A percentile compares a stretch with the other conserved stretches of the same genome.
Conservation (phyloP, 1,284 basidiomycete genomes). For the Pterulicium gracile region DNA sequence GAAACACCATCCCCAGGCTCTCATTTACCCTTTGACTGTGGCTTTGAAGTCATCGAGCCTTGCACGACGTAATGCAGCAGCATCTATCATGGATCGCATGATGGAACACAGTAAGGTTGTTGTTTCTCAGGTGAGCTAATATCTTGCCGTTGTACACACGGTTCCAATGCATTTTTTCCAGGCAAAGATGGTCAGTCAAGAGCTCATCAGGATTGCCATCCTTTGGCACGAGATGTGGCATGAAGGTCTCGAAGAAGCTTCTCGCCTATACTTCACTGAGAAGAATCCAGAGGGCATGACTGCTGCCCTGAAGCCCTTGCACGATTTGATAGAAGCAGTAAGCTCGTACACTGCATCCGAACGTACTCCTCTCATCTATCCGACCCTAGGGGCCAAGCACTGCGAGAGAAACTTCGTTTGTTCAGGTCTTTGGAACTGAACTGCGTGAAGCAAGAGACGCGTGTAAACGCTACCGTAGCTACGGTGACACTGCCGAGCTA, state of each 20-base stretch:
- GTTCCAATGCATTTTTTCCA: slow-evolving; percentile 20
- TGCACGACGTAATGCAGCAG: slow-evolving; percentile 76
- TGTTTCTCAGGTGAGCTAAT: slow-evolving; percentile 67
- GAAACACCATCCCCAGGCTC: slow-evolving; percentile 92
- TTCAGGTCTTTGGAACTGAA: slow-evolving; percentile 91
- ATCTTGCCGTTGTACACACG: slow-evolving; percentile 6
- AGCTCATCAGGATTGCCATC: slow-evolving; percentile 96
- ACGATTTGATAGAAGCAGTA: slow-evolving; percentile 87
- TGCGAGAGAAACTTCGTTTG: slow-evolving; percentile 90
- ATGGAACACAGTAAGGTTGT: slow-evolving; percentile 83
- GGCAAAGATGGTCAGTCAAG: slow-evolving; percentile 87
- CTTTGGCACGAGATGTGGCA: slow-evolving; percentile 99
- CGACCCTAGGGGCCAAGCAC: slow-evolving; percentile 77
- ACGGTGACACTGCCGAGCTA: slow-evolving; percentile 83
- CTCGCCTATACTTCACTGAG: slow-evolving; percentile 94
- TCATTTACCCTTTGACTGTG: slow-evolving; percentile 97
- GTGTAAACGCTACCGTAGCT: slow-evolving; percentile 77
- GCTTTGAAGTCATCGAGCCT: slow-evolving; percentile 92
- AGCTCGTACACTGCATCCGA: slow-evolving; percentile 17
- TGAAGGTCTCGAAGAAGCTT: slow-evolving; percentile 97
- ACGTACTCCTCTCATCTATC: slow-evolving; percentile 3
- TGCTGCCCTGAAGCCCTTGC: slow-evolving; percentile 85
- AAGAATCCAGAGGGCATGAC: slow-evolving; percentile 99
- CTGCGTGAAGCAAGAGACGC: slow-evolving; percentile 92
- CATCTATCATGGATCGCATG: slow-evolving; percentile 90